Conservation (phyloP, 257 asterid genomes). For the Henckelia pumila region DNA sequence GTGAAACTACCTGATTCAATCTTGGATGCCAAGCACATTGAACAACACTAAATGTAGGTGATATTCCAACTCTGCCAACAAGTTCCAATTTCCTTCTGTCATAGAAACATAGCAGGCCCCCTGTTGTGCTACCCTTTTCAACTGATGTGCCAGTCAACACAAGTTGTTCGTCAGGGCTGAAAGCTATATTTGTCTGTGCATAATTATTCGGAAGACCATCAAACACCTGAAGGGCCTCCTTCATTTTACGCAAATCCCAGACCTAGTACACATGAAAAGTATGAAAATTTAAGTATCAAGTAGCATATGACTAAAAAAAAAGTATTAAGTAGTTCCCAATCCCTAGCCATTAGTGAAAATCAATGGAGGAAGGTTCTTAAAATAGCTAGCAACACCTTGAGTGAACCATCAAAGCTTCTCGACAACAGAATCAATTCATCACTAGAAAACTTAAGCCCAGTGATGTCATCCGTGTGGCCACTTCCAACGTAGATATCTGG, state of each 20-base stretch:
- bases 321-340: no score
- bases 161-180: slow-evolving; percentile 88
- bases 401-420: slow-evolving; percentile 88
- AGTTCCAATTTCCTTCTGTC: slow-evolving; percentile 81
- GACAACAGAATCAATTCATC: slow-evolving; percentile 78
- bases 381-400: slow-evolving; percentile 53
- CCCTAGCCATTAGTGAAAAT: not conserved
- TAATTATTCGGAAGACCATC: slow-evolving; percentile 82
- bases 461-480: slow-evolving; percentile 84
- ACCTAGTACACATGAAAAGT: slow-evolving; percentile 44
- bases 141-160: slow-evolving; percentile 87
- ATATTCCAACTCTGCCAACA: slow-evolving; percentile 79
- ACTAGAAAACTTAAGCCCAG: slow-evolving; percentile 78
- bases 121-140: slow-evolving; percentile 66
- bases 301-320: no score
- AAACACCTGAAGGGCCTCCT: slow-evolving; percentile 64
- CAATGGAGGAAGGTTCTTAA: slow-evolving; percentile 15
- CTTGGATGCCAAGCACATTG: slow-evolving; percentile 97
- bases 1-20: slow-evolving; percentile 70
- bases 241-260: slow-evolving; percentile 88
- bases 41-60: slow-evolving; percentile 81
- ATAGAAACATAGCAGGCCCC: slow-evolving; percentile 78
- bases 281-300: slow-evolving; percentile 1
- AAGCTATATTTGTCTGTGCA: slow-evolving; percentile 79
- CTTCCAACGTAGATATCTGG: slow-evolving; percentile 59